Conservation (phyloP, 2,329 filamentous ascomycete genomes). For the Beauveria caledonica region DNA sequence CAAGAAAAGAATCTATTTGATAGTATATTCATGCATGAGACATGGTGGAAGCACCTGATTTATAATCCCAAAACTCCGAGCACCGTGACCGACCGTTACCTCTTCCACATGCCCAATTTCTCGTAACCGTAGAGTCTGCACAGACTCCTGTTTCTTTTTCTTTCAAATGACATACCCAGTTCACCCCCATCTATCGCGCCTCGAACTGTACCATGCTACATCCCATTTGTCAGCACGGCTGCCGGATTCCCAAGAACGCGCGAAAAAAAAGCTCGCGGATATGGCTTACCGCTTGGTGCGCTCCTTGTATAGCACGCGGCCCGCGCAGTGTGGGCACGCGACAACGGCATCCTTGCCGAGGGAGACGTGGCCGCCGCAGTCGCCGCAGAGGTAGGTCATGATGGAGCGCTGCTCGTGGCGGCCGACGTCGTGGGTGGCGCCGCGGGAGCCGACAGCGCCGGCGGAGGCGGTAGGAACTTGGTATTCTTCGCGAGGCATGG, state of each 20-base stretch:
- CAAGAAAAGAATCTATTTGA: not conserved
- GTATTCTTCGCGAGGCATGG: constrained; percentile 68
- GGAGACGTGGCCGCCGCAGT: constrained; percentile 34
- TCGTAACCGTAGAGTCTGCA: not conserved
- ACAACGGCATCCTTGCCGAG: constrained; percentile 42
- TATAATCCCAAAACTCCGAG: constrained; percentile 9
- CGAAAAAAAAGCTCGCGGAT: not conserved
- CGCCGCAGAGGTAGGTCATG: constrained; percentile 35
- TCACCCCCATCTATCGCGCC: constrained; percentile 53
- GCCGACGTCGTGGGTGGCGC: constrained; percentile 32
- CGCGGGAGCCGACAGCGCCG: constrained; percentile 32
- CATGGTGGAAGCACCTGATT: not conserved
- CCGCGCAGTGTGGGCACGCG: constrained; percentile 59
- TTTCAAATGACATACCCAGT: not conserved
- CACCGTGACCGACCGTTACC: not conserved
- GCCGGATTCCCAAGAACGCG: not conserved
- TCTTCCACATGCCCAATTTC: not conserved
- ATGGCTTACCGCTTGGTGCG: constrained; percentile 79
- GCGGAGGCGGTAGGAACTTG: constrained; percentile 55
- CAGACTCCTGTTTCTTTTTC: not conserved
- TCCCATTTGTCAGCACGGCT: constrained; percentile 15
- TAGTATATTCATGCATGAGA: not conserved
- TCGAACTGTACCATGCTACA: constrained; percentile 98
- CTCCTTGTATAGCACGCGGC: constrained; percentile 95
- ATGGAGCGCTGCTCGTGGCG: constrained; percentile 29